phyloP scores from a whole-genome alignment of 1,284 basidiomycete genomes.

The Naganishia sp. region DNA sequence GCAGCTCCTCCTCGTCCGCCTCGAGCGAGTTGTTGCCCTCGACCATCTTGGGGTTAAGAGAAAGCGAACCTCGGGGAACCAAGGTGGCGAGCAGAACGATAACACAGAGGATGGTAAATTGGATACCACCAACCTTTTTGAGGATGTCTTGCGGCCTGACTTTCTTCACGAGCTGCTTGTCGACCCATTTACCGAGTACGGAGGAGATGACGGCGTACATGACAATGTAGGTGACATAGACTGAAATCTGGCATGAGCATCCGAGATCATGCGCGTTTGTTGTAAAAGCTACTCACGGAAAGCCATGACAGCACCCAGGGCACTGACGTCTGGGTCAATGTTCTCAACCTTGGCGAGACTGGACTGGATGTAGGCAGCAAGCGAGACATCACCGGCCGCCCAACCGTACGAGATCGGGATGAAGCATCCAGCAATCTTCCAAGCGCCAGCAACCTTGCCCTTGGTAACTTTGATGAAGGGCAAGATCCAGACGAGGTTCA shows the following conservation, averaged over 20 bases:
- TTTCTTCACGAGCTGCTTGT: slow-evolving; percentile 35
- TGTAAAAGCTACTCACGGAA: slow-evolving; percentile 37
- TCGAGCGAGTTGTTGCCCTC: slow-evolving; percentile 34
- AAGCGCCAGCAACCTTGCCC: slow-evolving; percentile 38
- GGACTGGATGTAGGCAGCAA: slow-evolving; percentile 53
- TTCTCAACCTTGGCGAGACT: slow-evolving; percentile 46
- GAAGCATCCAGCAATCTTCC: slow-evolving; percentile 39
- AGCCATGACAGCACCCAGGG: slow-evolving; percentile 52
- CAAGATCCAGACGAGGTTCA: slow-evolving; percentile 52
- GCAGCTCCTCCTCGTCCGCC: slow-evolving; percentile 14
- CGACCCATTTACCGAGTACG: slow-evolving; percentile 51
- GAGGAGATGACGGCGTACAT: slow-evolving; percentile 49
- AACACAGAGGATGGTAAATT: slow-evolving; percentile 49
- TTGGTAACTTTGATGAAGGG: slow-evolving; percentile 43
- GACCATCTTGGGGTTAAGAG: slow-evolving; percentile 50
- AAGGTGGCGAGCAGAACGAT: slow-evolving; percentile 49
- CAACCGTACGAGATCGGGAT: slow-evolving; percentile 44
- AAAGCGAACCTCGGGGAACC: slow-evolving; percentile 47
- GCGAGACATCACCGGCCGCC: slow-evolving; percentile 53
- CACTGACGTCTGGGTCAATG: slow-evolving; percentile 47
- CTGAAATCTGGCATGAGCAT: background rate
- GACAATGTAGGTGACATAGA: slow-evolving; percentile 42
- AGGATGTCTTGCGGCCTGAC: slow-evolving; percentile 4
- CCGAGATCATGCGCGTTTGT: slow-evolving; percentile 9
- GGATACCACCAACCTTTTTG: slow-evolving; percentile 33